Base-by-base conservation (phyloP, 371 early-diverging fungal genomes). In the Blakeslea trispora region DNA sequence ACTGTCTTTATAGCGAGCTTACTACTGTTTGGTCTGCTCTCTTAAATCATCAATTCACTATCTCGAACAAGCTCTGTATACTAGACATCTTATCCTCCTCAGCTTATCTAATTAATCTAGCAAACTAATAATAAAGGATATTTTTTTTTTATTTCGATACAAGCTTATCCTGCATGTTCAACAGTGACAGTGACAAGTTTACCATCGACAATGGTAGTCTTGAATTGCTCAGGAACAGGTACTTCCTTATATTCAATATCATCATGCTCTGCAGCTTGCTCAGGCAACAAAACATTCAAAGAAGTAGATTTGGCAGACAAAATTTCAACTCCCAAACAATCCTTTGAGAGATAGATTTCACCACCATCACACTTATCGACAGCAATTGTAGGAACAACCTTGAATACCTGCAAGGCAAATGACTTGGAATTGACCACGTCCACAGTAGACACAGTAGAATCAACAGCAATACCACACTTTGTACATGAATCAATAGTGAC, bases 331-430 rank as follows among this genome's bases (percentile, higher is more conserved):
- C 87, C 90, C 46, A 86, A 44, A 37, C 89, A 85, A 4, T 84
- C 87, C 59, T 86, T 81, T 18, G 92, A 88, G 28, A 98, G 65
- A 66, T 87, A 98, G 21, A 97, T 76, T 63, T 93, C 89, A 54
- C 89, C 85, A 19, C 96, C 90, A 72, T 98, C 97, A 18, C 93
- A 89, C 74, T 97, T 97, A 72, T 97, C 97, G 40, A 97, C 74
- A 34, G 82, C 85, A 47, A 94, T 84, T 4, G 93, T 93, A 0
- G 97, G 96, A 5, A 87, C 90, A 0, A 74, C 77, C 40, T 90
- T 88, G 40, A 90, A 85, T n/a, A 95, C 79, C 66, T 98, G 98
- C 37, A 96, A 68, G 50, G 95, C 92, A 40, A 91, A 75, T 13
- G 94, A 92, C 67, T 90, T 89, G 69, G 84, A 88, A 77, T 97